A percentile compares a stretch with the other conserved stretches of the same genome.
phyloP scores from a whole-genome alignment of 305 asterid species.

The Ajuga reptans region DNA sequence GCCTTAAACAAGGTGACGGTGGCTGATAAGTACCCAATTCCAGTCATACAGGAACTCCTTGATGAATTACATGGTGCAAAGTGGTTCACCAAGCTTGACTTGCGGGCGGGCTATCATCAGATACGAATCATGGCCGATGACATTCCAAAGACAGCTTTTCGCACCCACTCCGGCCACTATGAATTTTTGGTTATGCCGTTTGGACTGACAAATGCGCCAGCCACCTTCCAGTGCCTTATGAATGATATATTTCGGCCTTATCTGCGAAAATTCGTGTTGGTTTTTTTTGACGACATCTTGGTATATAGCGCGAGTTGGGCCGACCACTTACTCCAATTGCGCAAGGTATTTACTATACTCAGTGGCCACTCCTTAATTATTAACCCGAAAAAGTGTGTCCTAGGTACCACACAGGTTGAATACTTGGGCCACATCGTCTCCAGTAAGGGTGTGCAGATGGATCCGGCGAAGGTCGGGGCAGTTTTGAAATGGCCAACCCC shows the following conservation, averaged over 20 bases:
- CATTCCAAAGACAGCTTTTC: neutral
- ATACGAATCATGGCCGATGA: neutral
- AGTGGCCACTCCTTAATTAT: too few species aligned
- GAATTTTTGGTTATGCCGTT: neutral
- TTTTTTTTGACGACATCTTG: neutral
- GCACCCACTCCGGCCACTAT: neutral
- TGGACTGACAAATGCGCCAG: neutral
- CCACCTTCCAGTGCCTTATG: neutral
- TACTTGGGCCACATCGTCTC: too few species aligned
- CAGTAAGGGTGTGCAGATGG: too few species aligned
- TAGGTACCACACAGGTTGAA: too few species aligned
- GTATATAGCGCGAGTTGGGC: neutral
- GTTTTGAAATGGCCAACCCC: neutral
- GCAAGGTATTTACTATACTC: too few species aligned
- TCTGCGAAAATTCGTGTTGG: neutral
- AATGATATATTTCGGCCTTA: neutral
- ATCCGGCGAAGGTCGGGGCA: too few species aligned
- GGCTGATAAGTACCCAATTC: neutral
- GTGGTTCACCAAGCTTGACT: neutral
- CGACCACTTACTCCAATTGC: too few species aligned
- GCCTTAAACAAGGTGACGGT: neutral
- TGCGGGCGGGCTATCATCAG: neutral
- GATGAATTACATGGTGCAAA: neutral
- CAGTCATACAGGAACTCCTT: neutral
- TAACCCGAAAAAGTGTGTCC: neutral